Evolutionary conservation across 306 rosid species (phyloP).

Genomic region (Lablab purpureus): DNA sequence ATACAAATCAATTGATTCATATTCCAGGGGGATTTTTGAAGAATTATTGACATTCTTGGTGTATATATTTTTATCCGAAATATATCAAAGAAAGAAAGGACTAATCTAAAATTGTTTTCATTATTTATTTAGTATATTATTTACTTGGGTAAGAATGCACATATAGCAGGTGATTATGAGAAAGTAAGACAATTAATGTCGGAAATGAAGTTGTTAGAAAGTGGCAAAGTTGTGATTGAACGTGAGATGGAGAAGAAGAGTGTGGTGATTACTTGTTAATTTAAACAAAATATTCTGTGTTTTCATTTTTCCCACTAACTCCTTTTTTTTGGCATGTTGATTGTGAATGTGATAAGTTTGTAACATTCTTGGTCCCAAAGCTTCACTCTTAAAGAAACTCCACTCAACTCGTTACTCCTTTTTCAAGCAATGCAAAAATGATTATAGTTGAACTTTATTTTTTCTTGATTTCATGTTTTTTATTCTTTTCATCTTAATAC

Average conservation of each 20-base stretch:
- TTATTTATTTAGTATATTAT: background rate
- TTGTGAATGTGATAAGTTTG: background rate
- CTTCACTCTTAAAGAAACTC: background rate
- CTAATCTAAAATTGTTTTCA: no score
- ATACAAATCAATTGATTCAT: background rate
- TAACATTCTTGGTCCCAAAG: background rate
- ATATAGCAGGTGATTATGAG: background rate
- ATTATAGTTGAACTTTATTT: no score
- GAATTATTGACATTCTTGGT: background rate
- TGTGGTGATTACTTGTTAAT: background rate
- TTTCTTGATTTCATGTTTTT: no score
- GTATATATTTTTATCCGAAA: background rate
- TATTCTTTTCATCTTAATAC: no score
- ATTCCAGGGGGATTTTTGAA: background rate
- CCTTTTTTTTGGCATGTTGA: background rate
- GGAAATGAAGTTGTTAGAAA: background rate
- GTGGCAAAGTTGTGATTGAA: background rate
- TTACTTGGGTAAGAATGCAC: background rate
- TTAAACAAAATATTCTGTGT: background rate
- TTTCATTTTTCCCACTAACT: background rate
- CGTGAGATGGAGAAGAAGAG: background rate
- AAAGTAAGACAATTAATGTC: background rate
- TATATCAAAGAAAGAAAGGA: no score
- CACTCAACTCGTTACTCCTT: no score
- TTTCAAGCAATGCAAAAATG: no score